These are phyloP conservation scores for Neurospora terricola DNA, from an alignment of 495 filamentous ascomycete species.

Conservation along the genomic window DNA sequence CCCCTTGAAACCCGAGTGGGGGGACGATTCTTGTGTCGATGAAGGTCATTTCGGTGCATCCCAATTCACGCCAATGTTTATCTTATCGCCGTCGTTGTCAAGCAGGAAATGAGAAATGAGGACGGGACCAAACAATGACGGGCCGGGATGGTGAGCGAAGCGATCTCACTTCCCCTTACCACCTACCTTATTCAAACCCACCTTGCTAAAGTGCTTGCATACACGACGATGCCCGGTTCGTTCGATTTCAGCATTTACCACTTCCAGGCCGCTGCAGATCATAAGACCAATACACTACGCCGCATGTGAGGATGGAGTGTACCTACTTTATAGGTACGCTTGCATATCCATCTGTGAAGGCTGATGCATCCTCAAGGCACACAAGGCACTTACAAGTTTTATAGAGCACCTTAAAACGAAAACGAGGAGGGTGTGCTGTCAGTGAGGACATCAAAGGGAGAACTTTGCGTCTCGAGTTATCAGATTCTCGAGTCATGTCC, in stretches of 20 bases:
- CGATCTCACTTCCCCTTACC: background rate
- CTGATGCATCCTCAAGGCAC: background rate
- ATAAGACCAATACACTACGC: background rate
- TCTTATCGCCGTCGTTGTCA: background rate
- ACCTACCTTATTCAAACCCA: background rate
- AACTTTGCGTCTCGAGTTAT: background rate
- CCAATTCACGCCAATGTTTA: background rate
- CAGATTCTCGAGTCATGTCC: background rate
- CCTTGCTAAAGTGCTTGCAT: background rate
- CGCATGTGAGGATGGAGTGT: background rate
- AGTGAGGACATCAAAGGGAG: background rate
- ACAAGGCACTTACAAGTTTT: background rate
- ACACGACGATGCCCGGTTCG: background rate
- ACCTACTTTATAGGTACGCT: background rate
- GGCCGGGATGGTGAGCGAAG: background rate
- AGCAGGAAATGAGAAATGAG: background rate
- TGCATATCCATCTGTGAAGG: background rate
- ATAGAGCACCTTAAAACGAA: background rate
- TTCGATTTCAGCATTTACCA: background rate
- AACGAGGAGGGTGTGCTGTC: background rate
- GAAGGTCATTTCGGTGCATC: background rate
- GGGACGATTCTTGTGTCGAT: background rate
- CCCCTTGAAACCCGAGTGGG: background rate
- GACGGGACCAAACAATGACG: background rate
- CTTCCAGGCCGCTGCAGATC: background rate